phyloP scores from a whole-genome alignment of 2,329 filamentous ascomycete genomes.

The Monosporascus sp. region DNA sequence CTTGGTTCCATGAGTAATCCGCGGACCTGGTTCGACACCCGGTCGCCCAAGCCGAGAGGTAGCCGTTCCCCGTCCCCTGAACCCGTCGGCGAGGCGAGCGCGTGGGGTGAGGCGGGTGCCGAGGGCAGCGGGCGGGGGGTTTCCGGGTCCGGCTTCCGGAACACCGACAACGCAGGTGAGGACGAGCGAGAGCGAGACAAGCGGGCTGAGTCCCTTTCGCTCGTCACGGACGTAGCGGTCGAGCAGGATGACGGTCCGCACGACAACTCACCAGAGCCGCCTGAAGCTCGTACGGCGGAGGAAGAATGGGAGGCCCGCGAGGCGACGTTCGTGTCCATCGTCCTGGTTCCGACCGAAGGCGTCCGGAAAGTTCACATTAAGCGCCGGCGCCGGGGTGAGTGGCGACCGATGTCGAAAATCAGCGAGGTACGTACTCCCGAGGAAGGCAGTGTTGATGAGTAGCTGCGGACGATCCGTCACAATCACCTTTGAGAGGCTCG shows the following conservation, averaged over 20 bases:
- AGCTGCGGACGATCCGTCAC: not conserved
- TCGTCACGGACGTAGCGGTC: not conserved
- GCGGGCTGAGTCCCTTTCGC: not conserved
- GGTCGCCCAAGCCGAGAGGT: not conserved
- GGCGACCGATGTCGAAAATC: not conserved
- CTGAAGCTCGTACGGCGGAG: not conserved
- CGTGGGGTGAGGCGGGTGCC: slow-evolving; percentile 6
- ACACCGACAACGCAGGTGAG: not conserved
- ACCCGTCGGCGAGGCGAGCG: slow-evolving; percentile 8
- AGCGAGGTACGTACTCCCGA: not conserved
- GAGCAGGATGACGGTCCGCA: not conserved
- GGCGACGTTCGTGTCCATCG: slow-evolving; percentile 10
- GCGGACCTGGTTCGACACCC: slow-evolving; percentile 13
- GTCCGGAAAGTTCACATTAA: slow-evolving; percentile 7
- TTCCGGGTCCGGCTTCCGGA: too few relatives aligned
- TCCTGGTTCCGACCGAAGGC: slow-evolving; percentile 2
- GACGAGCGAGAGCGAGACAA: not conserved
- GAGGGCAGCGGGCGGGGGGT: too few relatives aligned
- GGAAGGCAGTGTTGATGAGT: not conserved
- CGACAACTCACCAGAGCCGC: not conserved
- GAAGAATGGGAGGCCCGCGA: slow-evolving; percentile 6
- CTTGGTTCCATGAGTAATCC: slow-evolving; percentile 1
- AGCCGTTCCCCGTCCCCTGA: not conserved
- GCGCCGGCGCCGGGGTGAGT: not conserved
- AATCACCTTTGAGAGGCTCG: too few relatives aligned